Evolutionary conservation across 345 rosid species (phyloP), one percentile per base, ranked within the genome.

Genomic region (Hevea brasiliensis): DNA sequence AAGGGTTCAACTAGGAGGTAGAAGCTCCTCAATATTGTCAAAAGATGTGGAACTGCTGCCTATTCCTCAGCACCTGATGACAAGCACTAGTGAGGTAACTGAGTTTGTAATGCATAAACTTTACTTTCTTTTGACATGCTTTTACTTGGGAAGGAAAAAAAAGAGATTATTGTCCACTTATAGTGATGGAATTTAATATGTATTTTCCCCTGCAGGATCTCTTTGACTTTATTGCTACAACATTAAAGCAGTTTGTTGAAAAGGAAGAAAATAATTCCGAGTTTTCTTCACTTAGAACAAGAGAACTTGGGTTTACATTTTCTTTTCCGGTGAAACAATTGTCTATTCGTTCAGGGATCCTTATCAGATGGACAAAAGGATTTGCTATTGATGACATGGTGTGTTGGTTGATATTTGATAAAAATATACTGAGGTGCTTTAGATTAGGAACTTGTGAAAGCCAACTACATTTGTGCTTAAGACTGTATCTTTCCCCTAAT

Each of bases 281-380:
- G 57, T 57, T 70, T 65, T 72, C 91, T 66, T 5, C 59, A 40
- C 59, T 56, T 51, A 76, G 74, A 77, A 77, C 74, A 74, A 87
- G 85, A 85, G 90, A 90, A 73, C 89, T 94, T 65, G 97, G 97
- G 29, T 92, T 94, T 75, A 89, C 97, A 45, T 90, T 94, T 76
- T 90, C 98, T 35, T 94, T 90, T 77, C 98, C 98, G 5, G 89
- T 92, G 57, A 94, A 84, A 75, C 98, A 94, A 67, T 79, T 70
- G 7, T 90, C 98, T 47, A 74, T 80, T 57, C 81, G 85, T 51
- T 86, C 97, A 0, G 98, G 97, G 73, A 59, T 76, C 75, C 86
- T 94, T 72, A 84, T 90, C 68, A 89, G 86, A 81, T 92, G 98
- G 97, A 94, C 97, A 53, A 92, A 92, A 81, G 97, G 91, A 78